Percentiles rank a stretch among this genome's conserved stretches.
phyloP scores from a whole-genome alignment of 169 alveolate genomes.

The Babesia ovis region DNA sequence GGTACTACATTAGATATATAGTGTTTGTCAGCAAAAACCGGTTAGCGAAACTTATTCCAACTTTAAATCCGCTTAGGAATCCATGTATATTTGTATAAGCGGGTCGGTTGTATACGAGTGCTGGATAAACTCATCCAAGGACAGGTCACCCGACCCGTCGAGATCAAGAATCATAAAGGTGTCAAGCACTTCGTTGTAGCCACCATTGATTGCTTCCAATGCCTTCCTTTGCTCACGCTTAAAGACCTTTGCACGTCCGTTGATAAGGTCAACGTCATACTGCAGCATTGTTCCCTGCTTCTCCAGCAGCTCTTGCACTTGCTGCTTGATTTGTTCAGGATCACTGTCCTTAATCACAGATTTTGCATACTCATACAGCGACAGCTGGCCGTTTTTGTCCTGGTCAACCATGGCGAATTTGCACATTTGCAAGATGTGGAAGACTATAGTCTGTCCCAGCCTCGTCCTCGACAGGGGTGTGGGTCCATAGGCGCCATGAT shows the following conservation, averaged over 20 bases:
- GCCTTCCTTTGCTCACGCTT: constrained; percentile 22
- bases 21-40: too few relatives aligned
- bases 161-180: constrained; percentile 25
- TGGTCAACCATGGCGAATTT: constrained; percentile 1
- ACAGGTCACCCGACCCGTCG: constrained; percentile 39
- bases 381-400: constrained; percentile 19
- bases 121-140: constrained; percentile 22
- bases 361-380: constrained; percentile 12
- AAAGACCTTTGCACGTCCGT: constrained; percentile 13
- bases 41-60: too few relatives aligned
- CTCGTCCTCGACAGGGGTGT: constrained; percentile 10
- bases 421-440: constrained; percentile 29
- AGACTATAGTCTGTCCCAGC: constrained; percentile 1
- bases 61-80: too few relatives aligned
- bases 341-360: constrained; percentile 8
- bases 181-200: constrained; percentile 34
- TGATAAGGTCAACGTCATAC: constrained; percentile 23
- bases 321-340: constrained; percentile 3
- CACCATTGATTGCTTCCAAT: constrained; percentile 9
- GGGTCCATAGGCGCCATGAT: not conserved
- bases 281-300: not conserved
- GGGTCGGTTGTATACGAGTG: constrained; percentile 17
- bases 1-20: too few relatives aligned
- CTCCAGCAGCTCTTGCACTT: constrained; percentile 5
- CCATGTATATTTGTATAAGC: too few relatives aligned